A percentile compares a stretch with the other conserved stretches of the same genome.
These are phyloP conservation scores for Microsporum audouinii DNA, from an alignment of 2,329 filamentous ascomycete genomes.

Conservation along the genomic window DNA sequence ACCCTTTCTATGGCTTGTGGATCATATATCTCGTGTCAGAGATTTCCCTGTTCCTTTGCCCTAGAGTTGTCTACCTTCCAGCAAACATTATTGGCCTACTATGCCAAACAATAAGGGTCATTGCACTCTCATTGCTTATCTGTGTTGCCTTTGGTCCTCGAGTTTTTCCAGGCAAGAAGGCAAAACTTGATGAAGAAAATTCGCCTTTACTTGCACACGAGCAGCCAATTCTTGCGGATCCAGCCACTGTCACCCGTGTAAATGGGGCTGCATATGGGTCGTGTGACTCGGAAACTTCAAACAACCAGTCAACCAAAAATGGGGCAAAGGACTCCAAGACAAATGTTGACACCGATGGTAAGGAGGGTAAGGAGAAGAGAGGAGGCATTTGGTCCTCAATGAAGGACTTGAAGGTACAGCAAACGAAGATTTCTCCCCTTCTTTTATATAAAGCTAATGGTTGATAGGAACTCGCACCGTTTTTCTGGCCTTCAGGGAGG, in stretches of 20 bases:
- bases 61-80: slow-evolving; percentile 20
- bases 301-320: not conserved
- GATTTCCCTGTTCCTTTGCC: slow-evolving; percentile 34
- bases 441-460: slow-evolving; percentile 7
- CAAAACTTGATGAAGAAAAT: slow-evolving; percentile 15
- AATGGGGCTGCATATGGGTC: slow-evolving; percentile 23
- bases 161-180: slow-evolving; percentile 4
- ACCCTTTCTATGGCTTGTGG: slow-evolving; percentile 55
- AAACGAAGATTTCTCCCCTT: not conserved
- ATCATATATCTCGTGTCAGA: slow-evolving; percentile 49
- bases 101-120: slow-evolving; percentile 14
- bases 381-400: slow-evolving; percentile 6
- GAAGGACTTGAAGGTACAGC: slow-evolving; percentile 7
- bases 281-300: slow-evolving; percentile 10
- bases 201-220: slow-evolving; percentile 14
- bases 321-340: not conserved
- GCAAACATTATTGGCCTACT: slow-evolving; percentile 17
- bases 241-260: slow-evolving; percentile 18
- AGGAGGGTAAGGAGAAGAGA: not conserved
- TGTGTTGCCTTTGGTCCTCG: slow-evolving; percentile 10
- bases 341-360: not conserved
- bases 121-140: slow-evolving; percentile 14
- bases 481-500: slow-evolving; percentile 63
- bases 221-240: not conserved
- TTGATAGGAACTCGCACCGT: slow-evolving; percentile 58